Evolutionary conservation across 2,329 filamentous ascomycete species (phyloP).

Genomic region (Diaporthe citrichinensis): DNA sequence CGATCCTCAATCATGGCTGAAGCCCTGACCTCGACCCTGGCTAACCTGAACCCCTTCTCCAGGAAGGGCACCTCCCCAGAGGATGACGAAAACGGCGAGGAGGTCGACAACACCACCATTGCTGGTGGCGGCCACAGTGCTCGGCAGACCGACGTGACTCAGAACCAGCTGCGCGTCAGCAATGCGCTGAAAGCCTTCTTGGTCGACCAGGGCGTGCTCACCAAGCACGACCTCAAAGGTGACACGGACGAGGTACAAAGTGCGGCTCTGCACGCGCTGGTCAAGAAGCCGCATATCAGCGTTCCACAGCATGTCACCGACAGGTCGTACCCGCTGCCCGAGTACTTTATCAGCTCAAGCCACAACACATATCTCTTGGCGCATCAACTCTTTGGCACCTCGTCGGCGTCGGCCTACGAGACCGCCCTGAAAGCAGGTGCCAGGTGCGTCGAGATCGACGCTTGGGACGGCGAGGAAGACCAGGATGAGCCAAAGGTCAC

Average conservation of each 20-base stretch:
- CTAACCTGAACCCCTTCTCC: constrained; percentile 58
- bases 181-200: constrained; percentile 70
- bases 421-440: constrained; percentile 73
- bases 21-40: constrained; percentile 43
- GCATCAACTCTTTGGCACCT: constrained; percentile 77
- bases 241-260: constrained; percentile 59
- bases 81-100: constrained; percentile 65
- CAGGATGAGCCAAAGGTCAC: constrained; percentile 77
- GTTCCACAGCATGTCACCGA: constrained; percentile 70
- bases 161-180: constrained; percentile 71
- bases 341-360: constrained; percentile 81
- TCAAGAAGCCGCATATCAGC: constrained; percentile 70
- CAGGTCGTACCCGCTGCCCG: constrained; percentile 71
- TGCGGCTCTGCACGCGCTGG: constrained; percentile 62
- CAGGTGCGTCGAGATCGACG: constrained; percentile 81
- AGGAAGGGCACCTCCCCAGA: constrained; percentile 50
- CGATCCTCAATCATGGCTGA: constrained; percentile 26
- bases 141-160: constrained; percentile 61
- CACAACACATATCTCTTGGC: constrained; percentile 82
- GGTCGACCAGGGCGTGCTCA: constrained; percentile 64
- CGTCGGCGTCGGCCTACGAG: constrained; percentile 74
- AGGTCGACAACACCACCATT: constrained; percentile 63
- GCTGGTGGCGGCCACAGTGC: constrained; percentile 72
- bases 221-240: constrained; percentile 61
- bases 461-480: constrained; percentile 76